Conservation (phyloP, 225 moss, liverwort and hornwort genomes). For the Physcomitrium patens region DNA sequence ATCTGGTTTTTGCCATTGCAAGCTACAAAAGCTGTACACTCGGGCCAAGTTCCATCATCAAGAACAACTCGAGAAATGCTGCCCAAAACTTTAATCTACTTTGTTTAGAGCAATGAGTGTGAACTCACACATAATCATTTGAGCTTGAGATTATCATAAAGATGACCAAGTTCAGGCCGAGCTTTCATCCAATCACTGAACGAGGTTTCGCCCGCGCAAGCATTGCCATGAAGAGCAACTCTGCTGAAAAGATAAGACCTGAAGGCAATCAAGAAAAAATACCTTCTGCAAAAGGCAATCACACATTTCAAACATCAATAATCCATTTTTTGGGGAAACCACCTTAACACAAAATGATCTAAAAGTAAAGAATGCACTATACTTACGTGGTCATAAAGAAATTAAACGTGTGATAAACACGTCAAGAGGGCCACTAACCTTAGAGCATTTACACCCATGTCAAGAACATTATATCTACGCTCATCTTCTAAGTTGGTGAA, state of each 20-base stretch:
- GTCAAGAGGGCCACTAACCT: conserved; percentile 53
- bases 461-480: conserved; percentile 62
- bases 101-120: conserved; percentile 24
- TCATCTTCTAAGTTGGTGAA: conserved; percentile 82
- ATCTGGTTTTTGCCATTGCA: conserved; percentile 28
- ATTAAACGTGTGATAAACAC: conserved; percentile 14
- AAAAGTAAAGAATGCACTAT: conserved; percentile 5
- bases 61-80: conserved; percentile 38
- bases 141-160: conserved; percentile 97
- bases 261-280: conserved; percentile 95
- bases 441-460: conserved; percentile 96
- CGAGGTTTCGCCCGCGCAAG: conserved; percentile 64
- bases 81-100: conserved; percentile 30
- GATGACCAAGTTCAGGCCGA: conserved; percentile 98
- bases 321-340: background rate
- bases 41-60: conserved; percentile 30
- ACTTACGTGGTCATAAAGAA: conserved; percentile 6
- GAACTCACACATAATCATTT: conserved; percentile 57
- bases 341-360: background rate
- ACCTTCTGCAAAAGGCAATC: conserved; percentile 70
- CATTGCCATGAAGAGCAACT: conserved; percentile 68
- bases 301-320: conserved; percentile 6
- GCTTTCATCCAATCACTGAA: conserved; percentile 94
- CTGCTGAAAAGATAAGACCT: conserved; percentile 92
- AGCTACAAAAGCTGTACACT: conserved; percentile 47